Base-by-base conservation (phyloP, 1,139 yeast genomes). In the Yamadazyma membranifaciens region DNA sequence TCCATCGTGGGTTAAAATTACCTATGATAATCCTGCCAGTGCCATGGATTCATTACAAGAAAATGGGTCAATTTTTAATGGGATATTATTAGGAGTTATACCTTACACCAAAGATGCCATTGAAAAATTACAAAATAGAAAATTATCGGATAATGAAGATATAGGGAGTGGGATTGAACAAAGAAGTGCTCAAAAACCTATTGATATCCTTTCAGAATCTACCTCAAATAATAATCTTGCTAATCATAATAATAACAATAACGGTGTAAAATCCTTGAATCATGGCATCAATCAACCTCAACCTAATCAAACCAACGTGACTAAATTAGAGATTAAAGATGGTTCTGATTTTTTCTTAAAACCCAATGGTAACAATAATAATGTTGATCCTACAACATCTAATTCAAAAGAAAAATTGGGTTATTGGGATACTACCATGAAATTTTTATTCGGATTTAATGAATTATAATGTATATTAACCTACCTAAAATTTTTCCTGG, bases 41-140 rank as follows among this genome's bases (percentile, higher is more conserved):
- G 96, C 97, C 1, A 63, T 81, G 22, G 81, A 94, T 42, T 97
- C 98, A 0, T 65, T 89, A 33, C 82, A 83, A 48, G 96, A 89
- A 52, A 87, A 87, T 55, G 95, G 95, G 1, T 65, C 75, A 14
- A 78, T 84, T 2, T 75, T 83, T 51, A 83, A 83, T 40, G 92
- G 89, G 0, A 75, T 78, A 13, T 70, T 84, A 40, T 69, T 87
- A 42, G 96, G 96, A 1, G 92, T 92, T 43, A 80, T 86, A 13
- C 81, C 92, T 31, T 78, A 83, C 60, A 69, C 76, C 38, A 80
- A 77, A 49, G 69, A 68, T 30, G 75, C 82, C 1, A 70, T 83
- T 25, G 91, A 83, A 54, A 80, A 80, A 51, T 63, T 83, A 41
- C 80, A 83, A 24, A 78, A 81, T 34, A 65, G 81, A 45, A 70